A percentile compares a stretch with the other conserved stretches of the same genome.
Conservation (phyloP, 805 yeast genomes). For the Hanseniaspora osmophila region DNA sequence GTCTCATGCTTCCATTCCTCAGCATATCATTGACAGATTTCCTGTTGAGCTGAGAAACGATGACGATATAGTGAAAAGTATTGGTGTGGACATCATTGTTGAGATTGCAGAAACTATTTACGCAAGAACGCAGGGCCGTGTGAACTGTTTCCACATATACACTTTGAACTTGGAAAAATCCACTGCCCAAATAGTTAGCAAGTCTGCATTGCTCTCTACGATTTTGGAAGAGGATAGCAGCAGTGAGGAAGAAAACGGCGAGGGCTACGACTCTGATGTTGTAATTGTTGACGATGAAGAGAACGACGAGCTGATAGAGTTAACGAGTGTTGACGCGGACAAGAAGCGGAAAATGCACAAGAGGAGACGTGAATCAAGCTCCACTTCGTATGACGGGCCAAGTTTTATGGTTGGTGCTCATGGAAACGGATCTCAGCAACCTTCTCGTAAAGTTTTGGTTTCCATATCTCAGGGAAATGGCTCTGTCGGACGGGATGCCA, state of each 20-base stretch:
- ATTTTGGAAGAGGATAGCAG: constrained; percentile 25
- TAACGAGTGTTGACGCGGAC: neutral
- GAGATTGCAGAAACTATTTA: constrained; percentile 49
- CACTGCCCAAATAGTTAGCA: constrained; percentile 67
- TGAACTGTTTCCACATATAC: constrained; percentile 85
- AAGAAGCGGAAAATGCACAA: constrained; percentile 7
- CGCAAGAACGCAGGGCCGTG: constrained; percentile 36
- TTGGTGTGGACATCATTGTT: constrained; percentile 65
- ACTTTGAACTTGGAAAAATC: constrained; percentile 87
- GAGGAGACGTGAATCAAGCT: constrained; percentile 22
- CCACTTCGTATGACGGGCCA: constrained; percentile 20
- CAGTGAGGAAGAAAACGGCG: constrained; percentile 16
- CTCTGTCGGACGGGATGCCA: constrained; percentile 72
- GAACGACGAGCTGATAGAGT: constrained; percentile 4
- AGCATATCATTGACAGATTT: constrained; percentile 34
- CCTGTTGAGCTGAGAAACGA: constrained; percentile 47
- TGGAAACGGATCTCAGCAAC: constrained; percentile 15
- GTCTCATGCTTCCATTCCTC: constrained; percentile 76
- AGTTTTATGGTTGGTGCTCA: constrained; percentile 19
- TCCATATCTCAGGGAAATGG: constrained; percentile 80
- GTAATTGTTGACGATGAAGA: constrained; percentile 2
- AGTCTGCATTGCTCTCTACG: constrained; percentile 38
- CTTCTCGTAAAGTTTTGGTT: constrained; percentile 43
- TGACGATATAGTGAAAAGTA: constrained; percentile 63
- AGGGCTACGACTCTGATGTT: constrained; percentile 14